A percentile compares a stretch with the other conserved stretches of the same genome.
phyloP scores from a whole-genome alignment of 2,329 filamentous ascomycete species.

The Bisporella sp. region DNA sequence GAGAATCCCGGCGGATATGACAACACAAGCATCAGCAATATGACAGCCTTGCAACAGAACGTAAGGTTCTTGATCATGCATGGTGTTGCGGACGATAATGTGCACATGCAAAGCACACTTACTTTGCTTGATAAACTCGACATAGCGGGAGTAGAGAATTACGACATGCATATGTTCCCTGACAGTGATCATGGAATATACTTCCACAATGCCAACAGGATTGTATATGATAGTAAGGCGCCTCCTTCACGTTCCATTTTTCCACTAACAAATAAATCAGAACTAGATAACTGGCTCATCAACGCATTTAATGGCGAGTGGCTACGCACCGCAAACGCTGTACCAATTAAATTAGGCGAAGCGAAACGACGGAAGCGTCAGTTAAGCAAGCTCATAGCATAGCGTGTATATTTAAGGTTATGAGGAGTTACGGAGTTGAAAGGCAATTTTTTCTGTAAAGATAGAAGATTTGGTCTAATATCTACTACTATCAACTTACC shows the following conservation, averaged over 20 bases:
- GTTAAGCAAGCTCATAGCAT: no score
- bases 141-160: constrained; percentile 76
- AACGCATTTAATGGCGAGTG: constrained; percentile 98
- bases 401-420: no score
- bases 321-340: constrained; percentile 41
- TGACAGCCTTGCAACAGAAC: constrained; percentile 63
- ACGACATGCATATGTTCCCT: constrained; percentile 93
- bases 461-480: no score
- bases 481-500: no score
- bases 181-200: constrained; percentile 93
- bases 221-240: constrained; percentile 86
- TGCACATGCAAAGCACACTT: constrained; percentile 92
- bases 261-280: constrained; percentile 39
- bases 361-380: no score
- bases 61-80: constrained; percentile 94
- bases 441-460: no score
- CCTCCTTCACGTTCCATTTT: background rate
- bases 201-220: constrained; percentile 85
- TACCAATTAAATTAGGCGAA: constrained; percentile 19
- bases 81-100: constrained; percentile 93
- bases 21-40: constrained; percentile 67
- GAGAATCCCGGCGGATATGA: constrained; percentile 74
- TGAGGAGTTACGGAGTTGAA: no score
- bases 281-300: constrained; percentile 82
- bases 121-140: constrained; percentile 83